Conservation (phyloP, 306 rosid species). For the Cicer pinnatifidum region DNA sequence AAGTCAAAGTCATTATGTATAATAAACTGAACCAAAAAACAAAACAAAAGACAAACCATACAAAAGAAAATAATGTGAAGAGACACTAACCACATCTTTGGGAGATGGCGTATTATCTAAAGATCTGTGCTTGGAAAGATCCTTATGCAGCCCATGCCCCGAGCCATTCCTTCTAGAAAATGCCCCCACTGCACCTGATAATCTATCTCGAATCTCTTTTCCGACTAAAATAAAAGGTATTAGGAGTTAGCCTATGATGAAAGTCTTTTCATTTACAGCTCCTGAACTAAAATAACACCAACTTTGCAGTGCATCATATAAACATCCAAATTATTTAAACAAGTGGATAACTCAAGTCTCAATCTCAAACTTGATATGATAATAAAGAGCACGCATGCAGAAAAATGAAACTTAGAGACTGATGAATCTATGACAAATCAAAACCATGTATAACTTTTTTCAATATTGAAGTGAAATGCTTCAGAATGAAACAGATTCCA, state of each 20-base stretch:
- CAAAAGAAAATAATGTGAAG: neutral
- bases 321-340: conserved; percentile 3
- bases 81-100: conserved; percentile 75
- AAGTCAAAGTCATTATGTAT: neutral
- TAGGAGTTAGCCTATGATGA: conserved; percentile 25
- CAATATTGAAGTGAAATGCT: conserved; percentile 32
- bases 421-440: conserved; percentile 10
- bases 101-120: conserved; percentile 74
- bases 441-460: conserved; percentile 19
- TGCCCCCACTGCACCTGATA: conserved; percentile 81
- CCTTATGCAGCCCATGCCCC: conserved; percentile 67
- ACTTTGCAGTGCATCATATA: neutral
- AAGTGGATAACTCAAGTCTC: neutral
- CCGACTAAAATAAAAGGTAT: conserved; percentile 55
- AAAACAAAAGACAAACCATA: neutral
- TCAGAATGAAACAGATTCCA: conserved; percentile 38
- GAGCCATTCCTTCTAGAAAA: conserved; percentile 80
- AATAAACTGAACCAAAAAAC: neutral
- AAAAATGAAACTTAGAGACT: conserved; percentile 8
- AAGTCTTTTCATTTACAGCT: conserved; percentile 11
- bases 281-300: conserved; percentile 5
- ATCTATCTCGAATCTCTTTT: conserved; percentile 74
- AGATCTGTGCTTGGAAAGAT: conserved; percentile 69
- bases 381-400: conserved; percentile 20
- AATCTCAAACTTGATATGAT: conserved; percentile 14